Percentiles rank a stretch among this genome's conserved stretches.
Conservation (phyloP, 176 grass and related monocot genomes). For the Musa itinerans region DNA sequence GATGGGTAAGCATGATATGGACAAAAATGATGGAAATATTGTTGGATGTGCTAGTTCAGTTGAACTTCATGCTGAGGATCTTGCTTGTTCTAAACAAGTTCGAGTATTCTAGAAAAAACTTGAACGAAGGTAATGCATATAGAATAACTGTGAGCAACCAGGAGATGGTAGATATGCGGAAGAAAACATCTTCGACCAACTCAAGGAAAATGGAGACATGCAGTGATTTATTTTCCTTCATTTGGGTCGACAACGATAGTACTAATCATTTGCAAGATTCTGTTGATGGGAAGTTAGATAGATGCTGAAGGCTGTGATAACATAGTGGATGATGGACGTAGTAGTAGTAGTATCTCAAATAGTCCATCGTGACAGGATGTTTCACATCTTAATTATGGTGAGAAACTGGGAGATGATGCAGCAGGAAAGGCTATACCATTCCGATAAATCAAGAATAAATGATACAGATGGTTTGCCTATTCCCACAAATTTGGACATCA, state of each 20-base stretch:
- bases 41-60: neutral
- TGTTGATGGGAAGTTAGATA: neutral
- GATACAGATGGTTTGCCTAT: neutral
- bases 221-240: neutral
- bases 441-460: neutral
- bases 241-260: neutral
- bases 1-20: neutral
- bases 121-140: neutral
- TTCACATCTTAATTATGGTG: neutral
- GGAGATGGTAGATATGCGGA: neutral
- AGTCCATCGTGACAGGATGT: neutral
- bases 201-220: neutral
- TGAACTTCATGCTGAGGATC: neutral
- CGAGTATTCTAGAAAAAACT: neutral
- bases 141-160: neutral
- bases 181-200: neutral
- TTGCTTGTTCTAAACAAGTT: neutral
- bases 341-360: no score
- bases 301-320: neutral
- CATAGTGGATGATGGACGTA: neutral
- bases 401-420: neutral
- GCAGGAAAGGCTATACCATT: neutral
- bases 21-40: slow-evolving; percentile 2
- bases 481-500: no score
- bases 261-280: neutral